A percentile compares a stretch with the other conserved stretches of the same genome.
These are phyloP conservation scores for Stagonosporopsis chrysanthemi DNA, from an alignment of 2,329 filamentous ascomycete species.

Conservation along the genomic window DNA sequence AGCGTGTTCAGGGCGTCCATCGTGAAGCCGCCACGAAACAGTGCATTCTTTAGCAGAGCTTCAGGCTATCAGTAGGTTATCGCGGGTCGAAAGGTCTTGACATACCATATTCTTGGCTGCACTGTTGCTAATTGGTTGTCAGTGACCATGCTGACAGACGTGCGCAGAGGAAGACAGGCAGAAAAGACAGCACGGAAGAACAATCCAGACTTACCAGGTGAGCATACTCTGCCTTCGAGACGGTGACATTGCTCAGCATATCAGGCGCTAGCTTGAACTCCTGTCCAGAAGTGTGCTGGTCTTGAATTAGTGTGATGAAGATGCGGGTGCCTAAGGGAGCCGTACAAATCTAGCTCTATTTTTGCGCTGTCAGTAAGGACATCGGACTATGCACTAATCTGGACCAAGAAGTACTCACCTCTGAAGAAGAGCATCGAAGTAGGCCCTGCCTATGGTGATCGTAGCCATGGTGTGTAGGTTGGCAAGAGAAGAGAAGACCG, in stretches of 20 bases:
- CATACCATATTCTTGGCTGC: conserved; percentile 64
- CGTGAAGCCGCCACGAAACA: conserved; percentile 60
- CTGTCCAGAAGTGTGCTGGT: conserved; percentile 52
- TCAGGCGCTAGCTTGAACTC: conserved; percentile 49
- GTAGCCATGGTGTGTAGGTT: conserved; percentile 46
- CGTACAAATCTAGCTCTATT: conserved; percentile 59
- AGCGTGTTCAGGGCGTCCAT: conserved; percentile 59
- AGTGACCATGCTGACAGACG: background rate
- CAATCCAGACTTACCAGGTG: conserved; percentile 56
- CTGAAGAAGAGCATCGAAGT: conserved; percentile 68
- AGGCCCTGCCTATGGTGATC: conserved; percentile 66
- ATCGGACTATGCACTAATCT: too few relatives aligned
- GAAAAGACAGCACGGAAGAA: background rate
- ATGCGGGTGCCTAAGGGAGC: conserved; percentile 20
- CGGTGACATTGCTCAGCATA: conserved; percentile 56
- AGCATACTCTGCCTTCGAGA: conserved; percentile 69
- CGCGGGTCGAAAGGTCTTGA: background rate
- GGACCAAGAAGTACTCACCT: conserved; percentile 57
- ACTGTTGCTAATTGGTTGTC: conserved; percentile 41
- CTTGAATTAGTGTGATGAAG: conserved; percentile 13
- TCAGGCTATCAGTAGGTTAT: conserved; percentile 6
- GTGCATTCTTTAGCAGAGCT: conserved; percentile 57
- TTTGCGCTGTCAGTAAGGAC: conserved; percentile 32
- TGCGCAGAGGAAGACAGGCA: background rate
- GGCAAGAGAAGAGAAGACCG: conserved; percentile 16